Base-by-base conservation (phyloP, 352 stramenopile genomes). In the Globisporangium paroecandrum region DNA sequence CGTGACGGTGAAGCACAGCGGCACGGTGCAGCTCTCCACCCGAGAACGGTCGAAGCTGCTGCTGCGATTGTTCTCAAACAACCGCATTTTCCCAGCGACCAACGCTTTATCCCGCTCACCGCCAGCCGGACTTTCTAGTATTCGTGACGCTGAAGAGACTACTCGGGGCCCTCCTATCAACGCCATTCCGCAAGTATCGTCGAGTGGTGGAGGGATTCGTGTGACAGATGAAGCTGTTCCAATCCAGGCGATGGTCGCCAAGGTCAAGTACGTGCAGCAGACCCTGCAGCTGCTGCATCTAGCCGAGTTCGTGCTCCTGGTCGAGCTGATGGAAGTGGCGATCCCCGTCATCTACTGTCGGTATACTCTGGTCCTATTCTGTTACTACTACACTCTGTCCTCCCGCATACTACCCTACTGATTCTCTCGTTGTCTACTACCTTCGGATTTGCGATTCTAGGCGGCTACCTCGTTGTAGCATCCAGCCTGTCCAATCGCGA, bases 401-500 rank as follows among this genome's bases (percentile, higher is more conserved):
- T 13, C 8, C 9, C 9, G 4, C 4, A 13, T 2, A 41, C 34
- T 13, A 41, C 34, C 34, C 34, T 41, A 41, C 18, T 38, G 13
- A 41, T 8, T 12, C 8, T 41, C 2, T 41, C 9, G 34, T 41
- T 13, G 34, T 41, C 34, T 41, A 0, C 47, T 12, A 27, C 47
- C 20, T n/a, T 54, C 47, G 41, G 41, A 47, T n/a, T 47, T 41
- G 8, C 13, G 0, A 4, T 41, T 41, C 9, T 41, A 69, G 61
- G 68, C 5, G 53, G 38, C 3, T 64, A 65, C 25, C 24, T 74
- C 3, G 29, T 70, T 15, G 66, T 12, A 4, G 63, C 59, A 12
- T 77, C 68, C 43, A 59, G 59, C n/a, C 32, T 77, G 24, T 64
- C 72, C 20, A 74, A 78, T 56, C 64, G 64, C 7, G 20, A 70